These are phyloP conservation scores for Leccinum insigne DNA, from an alignment of 1,284 basidiomycete species.

Conservation along the genomic window DNA sequence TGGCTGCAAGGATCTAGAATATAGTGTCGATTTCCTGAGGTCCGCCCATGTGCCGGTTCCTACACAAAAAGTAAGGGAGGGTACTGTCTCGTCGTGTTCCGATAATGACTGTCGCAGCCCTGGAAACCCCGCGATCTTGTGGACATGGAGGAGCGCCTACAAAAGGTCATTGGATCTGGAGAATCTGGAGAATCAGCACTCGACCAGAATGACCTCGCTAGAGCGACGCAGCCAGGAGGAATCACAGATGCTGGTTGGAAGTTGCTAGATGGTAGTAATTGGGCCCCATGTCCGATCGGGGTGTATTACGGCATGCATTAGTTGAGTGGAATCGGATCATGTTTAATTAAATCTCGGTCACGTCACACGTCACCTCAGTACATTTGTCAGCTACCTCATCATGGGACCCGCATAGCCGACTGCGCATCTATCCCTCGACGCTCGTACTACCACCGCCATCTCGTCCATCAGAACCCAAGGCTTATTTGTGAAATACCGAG, in stretches of 20 bases:
- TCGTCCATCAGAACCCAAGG: background rate
- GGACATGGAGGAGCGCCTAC: slow-evolving; percentile 57
- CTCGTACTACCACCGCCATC: slow-evolving; percentile 3
- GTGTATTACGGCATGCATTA: slow-evolving; percentile 35
- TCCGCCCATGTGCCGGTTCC: slow-evolving; percentile 8
- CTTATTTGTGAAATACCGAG: slow-evolving; percentile 1
- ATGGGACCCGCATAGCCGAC: slow-evolving; percentile 10
- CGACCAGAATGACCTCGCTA: background rate
- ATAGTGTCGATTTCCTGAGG: slow-evolving; percentile 18
- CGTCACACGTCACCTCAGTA: slow-evolving; percentile 23
- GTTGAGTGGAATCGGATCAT: background rate
- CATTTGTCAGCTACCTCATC: slow-evolving; percentile 21
- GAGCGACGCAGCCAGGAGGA: background rate
- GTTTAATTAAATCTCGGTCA: slow-evolving; percentile 14
- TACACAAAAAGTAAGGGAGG: slow-evolving; percentile 17
- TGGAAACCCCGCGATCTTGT: slow-evolving; percentile 50
- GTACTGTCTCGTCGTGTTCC: background rate
- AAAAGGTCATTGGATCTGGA: slow-evolving; percentile 22
- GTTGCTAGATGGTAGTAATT: slow-evolving; percentile 42
- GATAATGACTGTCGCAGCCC: slow-evolving; percentile 30
- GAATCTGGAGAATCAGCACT: slow-evolving; percentile 4
- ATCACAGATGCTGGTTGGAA: slow-evolving; percentile 49
- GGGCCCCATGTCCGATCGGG: slow-evolving; percentile 70
- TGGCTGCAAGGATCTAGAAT: slow-evolving; percentile 23
- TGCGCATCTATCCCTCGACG: slow-evolving; percentile 16